These are phyloP conservation scores for Dysphania ambrosioides DNA, from an alignment of 148 eudicot species.

Conservation along the genomic window DNA sequence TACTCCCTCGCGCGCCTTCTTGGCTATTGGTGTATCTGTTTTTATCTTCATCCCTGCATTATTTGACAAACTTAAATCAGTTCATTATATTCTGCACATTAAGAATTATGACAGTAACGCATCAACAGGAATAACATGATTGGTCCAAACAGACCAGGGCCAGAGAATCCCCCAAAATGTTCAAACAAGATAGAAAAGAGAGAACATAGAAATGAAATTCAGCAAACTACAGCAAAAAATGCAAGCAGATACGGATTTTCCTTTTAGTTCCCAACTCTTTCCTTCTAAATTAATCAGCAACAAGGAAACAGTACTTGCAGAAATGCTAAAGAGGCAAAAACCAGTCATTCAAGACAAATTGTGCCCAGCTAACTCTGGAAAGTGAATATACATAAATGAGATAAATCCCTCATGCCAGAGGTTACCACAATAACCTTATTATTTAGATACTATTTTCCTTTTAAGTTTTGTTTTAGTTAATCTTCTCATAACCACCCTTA, in stretches of 20 bases:
- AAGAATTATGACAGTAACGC: background rate
- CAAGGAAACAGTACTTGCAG: too few relatives aligned
- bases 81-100: background rate
- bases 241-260: background rate
- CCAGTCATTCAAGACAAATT: too few relatives aligned
- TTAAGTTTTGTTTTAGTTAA: too few relatives aligned
- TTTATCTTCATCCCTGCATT: constrained; percentile 92
- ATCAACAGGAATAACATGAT: background rate
- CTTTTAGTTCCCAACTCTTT: background rate
- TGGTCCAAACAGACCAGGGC: background rate
- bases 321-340: too few relatives aligned
- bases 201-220: background rate
- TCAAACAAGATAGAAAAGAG: background rate
- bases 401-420: too few relatives aligned
- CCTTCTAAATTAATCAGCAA: background rate
- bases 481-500: too few relatives aligned
- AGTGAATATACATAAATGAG: too few relatives aligned
- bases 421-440: too few relatives aligned
- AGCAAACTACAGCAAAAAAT: background rate
- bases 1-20: constrained; percentile 98
- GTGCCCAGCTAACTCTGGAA: too few relatives aligned
- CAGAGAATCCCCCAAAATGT: background rate
- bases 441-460: too few relatives aligned
- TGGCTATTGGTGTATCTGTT: constrained; percentile 93
- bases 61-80: background rate